phyloP scores from a whole-genome alignment of 2,329 filamentous ascomycete species.

The Ceratocystis harringtonii region DNA sequence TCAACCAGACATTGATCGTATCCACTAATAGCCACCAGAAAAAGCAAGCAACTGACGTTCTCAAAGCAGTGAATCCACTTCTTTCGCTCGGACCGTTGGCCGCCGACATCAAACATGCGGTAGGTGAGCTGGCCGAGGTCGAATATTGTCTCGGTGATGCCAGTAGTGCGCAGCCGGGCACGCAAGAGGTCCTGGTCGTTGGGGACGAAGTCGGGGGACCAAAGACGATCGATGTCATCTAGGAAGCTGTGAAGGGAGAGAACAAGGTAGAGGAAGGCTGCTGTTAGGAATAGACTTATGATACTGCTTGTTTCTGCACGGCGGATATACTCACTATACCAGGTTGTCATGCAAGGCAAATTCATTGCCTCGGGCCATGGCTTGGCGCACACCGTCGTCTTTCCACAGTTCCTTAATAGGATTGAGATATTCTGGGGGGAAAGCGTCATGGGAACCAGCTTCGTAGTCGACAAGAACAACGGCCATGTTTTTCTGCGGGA shows the following conservation, averaged over 20 bases:
- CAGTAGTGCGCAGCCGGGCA: constrained; percentile 78
- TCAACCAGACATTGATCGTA: constrained; percentile 95
- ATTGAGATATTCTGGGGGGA: constrained; percentile 62
- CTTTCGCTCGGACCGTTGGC: constrained; percentile 82
- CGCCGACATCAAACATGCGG: constrained; percentile 92
- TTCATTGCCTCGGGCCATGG: constrained; percentile 89
- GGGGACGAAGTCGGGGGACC: constrained; percentile 65
- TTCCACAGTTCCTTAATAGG: constrained; percentile 76
- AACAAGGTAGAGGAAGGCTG: background rate
- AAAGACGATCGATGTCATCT: constrained; percentile 58
- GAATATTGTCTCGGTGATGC: constrained; percentile 90
- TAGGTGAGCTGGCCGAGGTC: constrained; percentile 85
- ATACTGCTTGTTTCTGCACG: too few relatives aligned
- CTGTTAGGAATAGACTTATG: background rate
- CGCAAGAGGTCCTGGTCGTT: constrained; percentile 90
- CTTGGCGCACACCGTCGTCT: constrained; percentile 67
- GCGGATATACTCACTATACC: constrained; percentile 54
- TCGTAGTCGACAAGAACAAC: constrained; percentile 67
- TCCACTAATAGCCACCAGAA: constrained; percentile 87
- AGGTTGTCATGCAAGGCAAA: constrained; percentile 94
- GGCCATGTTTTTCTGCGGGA: constrained; percentile 56
- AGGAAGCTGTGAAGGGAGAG: constrained; percentile 52
- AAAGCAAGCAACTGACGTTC: constrained; percentile 80
- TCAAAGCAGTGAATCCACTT: constrained; percentile 98
- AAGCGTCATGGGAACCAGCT: constrained; percentile 63